Base-by-base conservation (phyloP, 1,139 yeast species). In the Yamadazyma kanchanaburiensis region DNA sequence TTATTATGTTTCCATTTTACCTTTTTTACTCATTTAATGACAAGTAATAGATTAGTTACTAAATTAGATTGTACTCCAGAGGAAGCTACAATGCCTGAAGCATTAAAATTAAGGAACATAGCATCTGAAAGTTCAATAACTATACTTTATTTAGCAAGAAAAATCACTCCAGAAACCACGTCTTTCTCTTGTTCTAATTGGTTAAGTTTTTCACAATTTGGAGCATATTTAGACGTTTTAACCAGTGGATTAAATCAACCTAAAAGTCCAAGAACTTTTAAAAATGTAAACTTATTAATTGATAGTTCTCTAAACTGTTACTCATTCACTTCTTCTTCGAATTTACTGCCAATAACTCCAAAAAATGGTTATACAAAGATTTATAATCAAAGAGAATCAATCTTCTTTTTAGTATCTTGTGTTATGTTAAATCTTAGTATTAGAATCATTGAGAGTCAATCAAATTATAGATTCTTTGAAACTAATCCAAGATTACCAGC, bases 101-200 rank as follows among this genome's bases (percentile, higher is more conserved):
- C 41, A 16, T 24, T 39, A 2, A 48, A 42, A 22, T 58, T 55
- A 34, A 43, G 65, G 24, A 48, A 49, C 21, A 28, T 59, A 18
- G 52, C 60, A 2, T 37, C 58, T 15, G 55, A 60, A 31, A 49
- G 66, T 14, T 62, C 70, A 3, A 46, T 70, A 33, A 64, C 70
- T 1, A 55, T 64, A 5, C 39, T 65, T 19, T 45, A 48, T 12
- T 38, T 61, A 22, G 45, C 50, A 4, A 43, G 41, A 10, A 50
- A 44, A 24, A 22, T 60, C 15, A 48, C 48, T 25, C 43, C 45
- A 15, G 37, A 41, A 5, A 42, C 39, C 6, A 35, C 49, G 0
- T 47, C 58, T 0, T 37, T 48, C 15, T 46, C 64, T 1, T 58
- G 51, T 31, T 45, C 46, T 28, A 59, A 58, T 30, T 64, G 70